These are phyloP conservation scores for Aspergillus affinis DNA, from an alignment of 495 filamentous ascomycete genomes.

Conservation along the genomic window DNA sequence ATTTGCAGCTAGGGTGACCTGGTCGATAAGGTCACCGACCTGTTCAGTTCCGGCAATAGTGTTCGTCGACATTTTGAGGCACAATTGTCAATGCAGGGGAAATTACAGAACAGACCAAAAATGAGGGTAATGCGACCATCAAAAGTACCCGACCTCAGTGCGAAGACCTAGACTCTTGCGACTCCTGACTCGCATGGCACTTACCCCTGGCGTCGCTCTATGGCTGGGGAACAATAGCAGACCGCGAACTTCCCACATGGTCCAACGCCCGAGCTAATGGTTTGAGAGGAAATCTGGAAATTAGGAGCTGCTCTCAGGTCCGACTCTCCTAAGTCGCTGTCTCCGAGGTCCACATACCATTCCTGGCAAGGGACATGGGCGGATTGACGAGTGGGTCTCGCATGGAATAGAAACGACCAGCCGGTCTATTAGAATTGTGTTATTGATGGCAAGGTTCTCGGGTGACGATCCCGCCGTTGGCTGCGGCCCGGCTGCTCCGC, in stretches of 20 bases:
- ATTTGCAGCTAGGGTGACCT: neutral
- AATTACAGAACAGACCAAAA: neutral
- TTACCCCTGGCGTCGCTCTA: neutral
- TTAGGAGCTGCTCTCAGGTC: too few species aligned
- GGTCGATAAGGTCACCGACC: neutral
- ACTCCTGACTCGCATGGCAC: too few species aligned
- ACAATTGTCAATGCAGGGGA: neutral
- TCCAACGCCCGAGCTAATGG: neutral
- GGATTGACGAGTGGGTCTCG: neutral
- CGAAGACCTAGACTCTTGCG: too few species aligned
- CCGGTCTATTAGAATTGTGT: too few species aligned
- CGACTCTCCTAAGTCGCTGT: too few species aligned
- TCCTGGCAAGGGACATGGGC: neutral
- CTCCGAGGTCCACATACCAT: neutral
- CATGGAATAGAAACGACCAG: neutral
- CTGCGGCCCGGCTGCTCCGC: neutral
- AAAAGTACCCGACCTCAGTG: neutral
- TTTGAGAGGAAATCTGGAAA: neutral
- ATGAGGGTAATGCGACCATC: too few species aligned
- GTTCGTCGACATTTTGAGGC: neutral
- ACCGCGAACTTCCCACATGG: neutral
- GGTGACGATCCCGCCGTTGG: neutral
- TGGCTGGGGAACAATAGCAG: neutral
- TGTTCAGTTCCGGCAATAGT: neutral
- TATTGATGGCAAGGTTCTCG: too few species aligned